These are phyloP conservation scores for Astrothelium macrocarpum DNA, from an alignment of 495 filamentous ascomycete species.

Conservation along the genomic window DNA sequence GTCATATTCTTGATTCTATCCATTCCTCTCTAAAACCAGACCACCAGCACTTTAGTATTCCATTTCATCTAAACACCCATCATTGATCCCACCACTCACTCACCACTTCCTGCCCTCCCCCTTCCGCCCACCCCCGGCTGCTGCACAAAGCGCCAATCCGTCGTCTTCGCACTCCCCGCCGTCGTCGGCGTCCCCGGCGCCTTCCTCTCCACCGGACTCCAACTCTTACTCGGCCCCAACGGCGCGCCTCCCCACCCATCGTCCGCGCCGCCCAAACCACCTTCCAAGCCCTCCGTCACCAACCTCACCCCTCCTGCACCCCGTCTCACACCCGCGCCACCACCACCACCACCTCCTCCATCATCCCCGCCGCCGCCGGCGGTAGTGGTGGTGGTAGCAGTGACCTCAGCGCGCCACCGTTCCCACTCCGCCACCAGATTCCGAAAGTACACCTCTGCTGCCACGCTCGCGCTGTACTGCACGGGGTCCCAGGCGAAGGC, in stretches of 20 bases:
- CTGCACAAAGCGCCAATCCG: constrained; percentile 5
- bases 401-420: constrained; percentile 30
- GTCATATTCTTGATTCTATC: too few species aligned
- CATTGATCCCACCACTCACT: not conserved
- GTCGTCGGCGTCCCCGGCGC: constrained; percentile 3
- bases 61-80: not conserved
- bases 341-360: constrained; percentile 16
- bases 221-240: not conserved
- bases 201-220: constrained; percentile 4
- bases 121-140: not conserved
- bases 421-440: constrained; percentile 50
- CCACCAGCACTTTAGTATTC: not conserved
- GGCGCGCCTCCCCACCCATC: constrained; percentile 18
- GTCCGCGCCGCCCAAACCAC: constrained; percentile 14
- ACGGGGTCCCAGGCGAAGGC: constrained; percentile 62
- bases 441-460: constrained; percentile 67
- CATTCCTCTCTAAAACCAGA: not conserved
- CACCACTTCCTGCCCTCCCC: constrained; percentile 1
- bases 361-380: too few species aligned
- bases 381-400: too few species aligned
- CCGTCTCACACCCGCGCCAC: constrained; percentile 12
- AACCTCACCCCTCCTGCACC: constrained; percentile 24
- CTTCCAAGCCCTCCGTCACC: constrained; percentile 21
- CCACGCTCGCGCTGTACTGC: constrained; percentile 60
- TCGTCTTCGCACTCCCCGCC: constrained; percentile 3